Conservation (phyloP, 208 protist genomes). For the Vickermania ingenoplastis region DNA sequence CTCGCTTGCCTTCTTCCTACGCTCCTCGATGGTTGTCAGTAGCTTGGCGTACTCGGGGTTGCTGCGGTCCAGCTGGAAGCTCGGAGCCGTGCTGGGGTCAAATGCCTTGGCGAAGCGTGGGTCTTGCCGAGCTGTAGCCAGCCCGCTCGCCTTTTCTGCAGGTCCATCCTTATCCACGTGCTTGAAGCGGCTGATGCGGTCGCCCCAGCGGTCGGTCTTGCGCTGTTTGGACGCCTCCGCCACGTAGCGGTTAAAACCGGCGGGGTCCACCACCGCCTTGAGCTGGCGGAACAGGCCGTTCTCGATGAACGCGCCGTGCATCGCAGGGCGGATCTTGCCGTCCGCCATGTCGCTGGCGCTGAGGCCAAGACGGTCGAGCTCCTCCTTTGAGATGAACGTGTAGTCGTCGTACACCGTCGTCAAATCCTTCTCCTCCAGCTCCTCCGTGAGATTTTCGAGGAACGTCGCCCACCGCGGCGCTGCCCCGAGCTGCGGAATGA, state of each 20-base stretch:
- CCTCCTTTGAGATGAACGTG: constrained; percentile 95
- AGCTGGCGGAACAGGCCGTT: constrained; percentile 81
- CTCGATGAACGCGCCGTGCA: constrained; percentile 98
- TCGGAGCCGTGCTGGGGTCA: constrained; percentile 21
- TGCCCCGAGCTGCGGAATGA: constrained; percentile 92
- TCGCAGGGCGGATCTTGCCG: constrained; percentile 90
- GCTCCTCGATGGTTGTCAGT: constrained; percentile 65
- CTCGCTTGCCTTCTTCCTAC: constrained; percentile 49
- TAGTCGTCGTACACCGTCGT: constrained; percentile 96
- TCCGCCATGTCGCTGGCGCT: constrained; percentile 87
- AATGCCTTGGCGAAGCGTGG: constrained; percentile 70
- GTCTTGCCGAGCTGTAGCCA: too few species aligned
- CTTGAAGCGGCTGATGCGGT: constrained; percentile 83
- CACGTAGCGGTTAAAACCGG: constrained; percentile 82
- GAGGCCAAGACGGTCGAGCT: constrained; percentile 86
- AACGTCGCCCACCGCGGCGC: constrained; percentile 97
- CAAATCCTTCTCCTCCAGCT: constrained; percentile 85
- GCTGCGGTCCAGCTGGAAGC: constrained; percentile 58
- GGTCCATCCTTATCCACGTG: constrained; percentile 16
- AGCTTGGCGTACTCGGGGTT: constrained; percentile 82
- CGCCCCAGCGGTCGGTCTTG: constrained; percentile 46
- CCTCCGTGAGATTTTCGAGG: constrained; percentile 94
- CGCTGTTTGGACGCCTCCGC: constrained; percentile 46
- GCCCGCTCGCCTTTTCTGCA: constrained; percentile 11
- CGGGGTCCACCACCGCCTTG: constrained; percentile 79